Evolutionary conservation across 2,329 filamentous ascomycete species (phyloP).

Genomic region (Fusarium ramigenum): DNA sequence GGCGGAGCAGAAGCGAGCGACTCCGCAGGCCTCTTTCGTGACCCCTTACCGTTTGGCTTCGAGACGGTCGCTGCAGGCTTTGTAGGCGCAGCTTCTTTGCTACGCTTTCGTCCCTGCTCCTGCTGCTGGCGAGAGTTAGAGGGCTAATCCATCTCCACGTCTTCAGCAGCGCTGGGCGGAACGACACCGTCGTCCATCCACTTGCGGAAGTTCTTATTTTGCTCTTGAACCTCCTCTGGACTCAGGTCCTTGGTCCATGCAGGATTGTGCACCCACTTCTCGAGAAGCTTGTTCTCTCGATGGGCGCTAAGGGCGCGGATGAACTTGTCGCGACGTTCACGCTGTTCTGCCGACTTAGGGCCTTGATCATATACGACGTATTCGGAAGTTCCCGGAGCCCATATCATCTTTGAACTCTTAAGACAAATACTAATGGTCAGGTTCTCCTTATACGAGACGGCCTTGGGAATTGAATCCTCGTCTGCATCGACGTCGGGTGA

Average conservation of each 20-base stretch:
- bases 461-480: conserved; percentile 69
- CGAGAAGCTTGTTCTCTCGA: conserved; percentile 74
- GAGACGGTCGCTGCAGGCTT: background rate
- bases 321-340: conserved; percentile 57
- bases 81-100: background rate
- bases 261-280: conserved; percentile 85
- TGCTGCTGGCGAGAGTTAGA: conserved; percentile 11
- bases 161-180: conserved; percentile 48
- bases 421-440: conserved; percentile 78
- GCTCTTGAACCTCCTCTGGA: conserved; percentile 78
- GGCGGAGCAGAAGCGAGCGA: background rate
- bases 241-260: conserved; percentile 83
- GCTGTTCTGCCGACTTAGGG: conserved; percentile 73
- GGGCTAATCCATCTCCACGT: conserved; percentile 47
- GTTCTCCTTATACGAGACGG: conserved; percentile 71
- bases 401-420: conserved; percentile 82
- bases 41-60: background rate
- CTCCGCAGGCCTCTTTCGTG: conserved; percentile 13
- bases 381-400: conserved; percentile 74
- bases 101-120: background rate
- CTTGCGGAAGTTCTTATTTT: conserved; percentile 71
- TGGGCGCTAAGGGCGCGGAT: conserved; percentile 66
- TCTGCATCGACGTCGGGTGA: conserved; percentile 69
- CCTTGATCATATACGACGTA: conserved; percentile 77
- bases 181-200: conserved; percentile 62